Percentiles rank a stretch among this genome's conserved stretches.
phyloP scores from a whole-genome alignment of 2,329 filamentous ascomycete species.

The Trichoderma sp. region DNA sequence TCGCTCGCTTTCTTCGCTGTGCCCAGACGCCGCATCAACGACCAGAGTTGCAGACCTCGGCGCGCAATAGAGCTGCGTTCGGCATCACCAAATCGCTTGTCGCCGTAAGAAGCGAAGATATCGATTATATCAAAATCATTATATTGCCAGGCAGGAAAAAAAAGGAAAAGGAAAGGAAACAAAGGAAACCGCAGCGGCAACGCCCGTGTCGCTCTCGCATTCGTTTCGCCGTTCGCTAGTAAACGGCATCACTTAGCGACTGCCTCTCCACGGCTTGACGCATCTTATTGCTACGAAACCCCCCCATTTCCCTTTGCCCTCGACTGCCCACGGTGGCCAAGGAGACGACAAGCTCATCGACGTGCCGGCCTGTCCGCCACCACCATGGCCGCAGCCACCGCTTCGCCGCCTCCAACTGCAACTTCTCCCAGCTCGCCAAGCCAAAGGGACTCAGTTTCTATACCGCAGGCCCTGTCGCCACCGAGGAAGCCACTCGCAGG shows the following conservation, averaged over 20 bases:
- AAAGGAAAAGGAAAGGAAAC: too few relatives aligned
- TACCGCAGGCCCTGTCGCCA: slow-evolving; percentile 14
- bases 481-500: slow-evolving; percentile 24
- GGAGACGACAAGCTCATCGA: slow-evolving; percentile 9
- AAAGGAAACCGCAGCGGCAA: not conserved
- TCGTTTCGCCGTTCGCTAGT: not conserved
- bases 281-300: not conserved
- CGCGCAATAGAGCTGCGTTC: not conserved
- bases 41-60: slow-evolving; percentile 1
- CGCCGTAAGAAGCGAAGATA: not conserved
- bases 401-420: slow-evolving; percentile 34
- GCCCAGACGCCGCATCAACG: slow-evolving; percentile 6
- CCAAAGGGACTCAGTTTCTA: slow-evolving; percentile 7
- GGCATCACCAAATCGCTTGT: not conserved
- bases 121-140: not conserved
- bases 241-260: not conserved
- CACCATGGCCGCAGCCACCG: slow-evolving; percentile 36
- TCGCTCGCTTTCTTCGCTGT: slow-evolving; percentile 18
- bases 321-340: not conserved
- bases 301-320: not conserved
- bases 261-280: slow-evolving; percentile 6
- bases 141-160: not conserved
- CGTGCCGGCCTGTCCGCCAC: slow-evolving; percentile 10
- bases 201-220: not conserved
- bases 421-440: slow-evolving; percentile 26